Base-by-base conservation (phyloP, 2,329 filamentous ascomycete species). In the Bertia moriformis region DNA sequence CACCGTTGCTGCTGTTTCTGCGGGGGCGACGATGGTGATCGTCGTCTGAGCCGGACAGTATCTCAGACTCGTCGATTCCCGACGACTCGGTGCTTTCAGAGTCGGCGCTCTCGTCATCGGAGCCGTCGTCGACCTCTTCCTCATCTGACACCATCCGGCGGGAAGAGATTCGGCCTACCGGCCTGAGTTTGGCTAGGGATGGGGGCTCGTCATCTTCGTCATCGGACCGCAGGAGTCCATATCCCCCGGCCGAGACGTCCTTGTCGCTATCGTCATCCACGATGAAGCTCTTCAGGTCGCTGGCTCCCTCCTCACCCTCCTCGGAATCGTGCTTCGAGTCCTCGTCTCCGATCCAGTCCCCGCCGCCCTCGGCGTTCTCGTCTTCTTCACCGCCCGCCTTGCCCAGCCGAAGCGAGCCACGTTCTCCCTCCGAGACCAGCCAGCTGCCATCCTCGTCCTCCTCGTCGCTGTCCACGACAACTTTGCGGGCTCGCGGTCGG, bases 361-460 rank as follows among this genome's bases (percentile, higher is more conserved):
- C 88, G 3, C 81, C 85, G 2, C 85, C 86, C 53, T 93, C 87
- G 2, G 82, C 84, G 51, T 94, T 75, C 55, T 93, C 86, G 45
- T 93, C 85, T 39, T 86, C 82, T n/a, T 75, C 73, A 3, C 83
- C 85, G n/a, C 85, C 86, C 35, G 83, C 82, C 52, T 78, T 82
- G 37, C 83, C 84, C 14, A 88, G 65, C n/a, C 65, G 63, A 3
- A 78, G 52, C 1, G 66, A 52, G 0, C 69, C 66, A 35, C 71
- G 76, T 50, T 91, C 66, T 7, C 72, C 66, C 41, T 82, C 77
- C 0, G 76, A 69, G 3, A 88, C 83, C 32, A 93, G 65, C 87
- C 87, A 93, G 48, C 83, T 81, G 12, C 74, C 84, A 41, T 83
- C 76, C 4, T 70, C 76, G 18, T 81, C 78, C 39, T 73, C 71